phyloP scores from a whole-genome alignment of 1,284 basidiomycete species.

The Wallemia mellicola region DNA sequence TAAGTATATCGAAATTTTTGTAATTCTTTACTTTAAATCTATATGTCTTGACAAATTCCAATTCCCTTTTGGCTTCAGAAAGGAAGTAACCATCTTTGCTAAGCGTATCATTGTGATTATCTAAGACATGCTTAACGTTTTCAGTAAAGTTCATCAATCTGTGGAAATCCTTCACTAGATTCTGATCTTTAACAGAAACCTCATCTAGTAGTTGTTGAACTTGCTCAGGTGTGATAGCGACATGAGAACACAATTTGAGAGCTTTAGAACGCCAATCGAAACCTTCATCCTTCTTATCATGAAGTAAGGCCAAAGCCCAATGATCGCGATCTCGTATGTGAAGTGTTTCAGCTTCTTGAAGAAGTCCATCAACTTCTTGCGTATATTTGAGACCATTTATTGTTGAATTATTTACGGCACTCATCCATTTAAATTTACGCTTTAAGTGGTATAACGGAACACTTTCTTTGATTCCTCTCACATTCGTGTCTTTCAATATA shows the following conservation, averaged over 20 bases:
- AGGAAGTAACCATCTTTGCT: background rate
- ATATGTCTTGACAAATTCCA: background rate
- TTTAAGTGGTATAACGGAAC: background rate
- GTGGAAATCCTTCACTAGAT: background rate
- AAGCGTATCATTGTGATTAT: background rate
- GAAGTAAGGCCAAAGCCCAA: background rate
- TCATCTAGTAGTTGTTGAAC: background rate
- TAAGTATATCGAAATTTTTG: background rate
- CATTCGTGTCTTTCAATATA: background rate
- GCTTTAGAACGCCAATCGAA: background rate
- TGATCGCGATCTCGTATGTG: background rate
- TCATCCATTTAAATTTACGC: background rate
- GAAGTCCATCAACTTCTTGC: background rate
- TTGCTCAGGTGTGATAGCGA: background rate
- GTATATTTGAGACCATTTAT: background rate
- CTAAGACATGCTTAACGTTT: background rate
- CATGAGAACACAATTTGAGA: background rate
- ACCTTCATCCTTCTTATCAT: background rate
- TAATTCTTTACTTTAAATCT: background rate
- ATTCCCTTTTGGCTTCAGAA: background rate
- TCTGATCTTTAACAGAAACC: background rate
- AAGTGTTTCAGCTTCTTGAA: background rate
- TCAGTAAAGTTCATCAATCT: background rate
- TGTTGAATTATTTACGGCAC: background rate
- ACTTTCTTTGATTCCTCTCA: background rate